Conservation (phyloP, 202 grass and related monocot species). For the Panicum hallii region DNA sequence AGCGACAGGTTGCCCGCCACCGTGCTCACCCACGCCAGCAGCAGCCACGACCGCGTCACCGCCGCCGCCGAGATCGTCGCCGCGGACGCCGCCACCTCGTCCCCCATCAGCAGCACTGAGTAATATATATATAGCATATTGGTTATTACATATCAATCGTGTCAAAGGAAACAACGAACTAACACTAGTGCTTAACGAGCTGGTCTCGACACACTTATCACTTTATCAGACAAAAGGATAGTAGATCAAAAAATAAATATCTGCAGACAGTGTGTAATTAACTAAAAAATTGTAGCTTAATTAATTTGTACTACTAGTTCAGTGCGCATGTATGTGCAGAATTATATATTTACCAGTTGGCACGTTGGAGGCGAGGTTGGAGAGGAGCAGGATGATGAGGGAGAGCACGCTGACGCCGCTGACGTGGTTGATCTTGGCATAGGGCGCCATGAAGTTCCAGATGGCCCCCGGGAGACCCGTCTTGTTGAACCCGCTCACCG, state of each 20-base stretch:
- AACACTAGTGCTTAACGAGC: conserved; percentile 30
- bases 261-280: too few relatives aligned
- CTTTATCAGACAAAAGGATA: not conserved
- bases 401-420: conserved; percentile 74
- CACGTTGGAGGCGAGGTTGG: conserved; percentile 93
- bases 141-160: not conserved
- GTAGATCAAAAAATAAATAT: not conserved
- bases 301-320: too few relatives aligned
- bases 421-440: conserved; percentile 73
- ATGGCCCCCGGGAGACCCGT: conserved; percentile 83
- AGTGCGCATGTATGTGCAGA: too few relatives aligned
- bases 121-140: not conserved
- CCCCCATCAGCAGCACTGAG: conserved; percentile 83
- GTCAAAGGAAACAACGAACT: not conserved
- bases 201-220: not conserved
- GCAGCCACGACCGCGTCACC: conserved; percentile 80
- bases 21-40: conserved; percentile 98
- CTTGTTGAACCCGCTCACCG: conserved; percentile 89
- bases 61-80: conserved; percentile 62
- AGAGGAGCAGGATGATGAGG: conserved; percentile 82
- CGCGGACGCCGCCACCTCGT: conserved; percentile 75
- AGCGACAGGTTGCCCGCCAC: conserved; percentile 97
- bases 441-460: conserved; percentile 90
- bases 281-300: too few relatives aligned
- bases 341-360: conserved; percentile 63